Base-by-base conservation (phyloP, 306 rosid species). In the Arachis stenosperma region DNA sequence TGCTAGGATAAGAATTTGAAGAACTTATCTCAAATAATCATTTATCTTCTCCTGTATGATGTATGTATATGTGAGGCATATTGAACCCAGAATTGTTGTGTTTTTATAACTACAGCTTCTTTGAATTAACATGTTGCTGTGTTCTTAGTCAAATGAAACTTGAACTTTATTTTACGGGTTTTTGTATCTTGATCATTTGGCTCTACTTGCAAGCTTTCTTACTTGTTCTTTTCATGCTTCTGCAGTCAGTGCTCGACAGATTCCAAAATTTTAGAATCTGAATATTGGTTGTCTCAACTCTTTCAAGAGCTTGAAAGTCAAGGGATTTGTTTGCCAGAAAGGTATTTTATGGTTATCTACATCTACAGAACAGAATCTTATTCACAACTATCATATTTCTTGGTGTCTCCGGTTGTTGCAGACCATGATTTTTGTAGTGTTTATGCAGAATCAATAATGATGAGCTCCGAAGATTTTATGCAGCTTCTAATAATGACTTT, bases 281-380 rank as follows among this genome's bases (percentile, higher is more conserved):
- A 89, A 79, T 71, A 54, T 9, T 91, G 93, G 97, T 74, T 83
- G 83, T 71, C 77, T 67, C 84, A 83, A 66, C 86, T 92, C 51
- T 37, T 77, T 36, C 67, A 83, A 8, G 97, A 87, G 79, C 88
- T 92, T 57, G 85, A 89, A 79, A 86, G 67, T 76, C 90, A 77
- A 81, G 92, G 92, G 70, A 75, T 89, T 75, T 75, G 55, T 70
- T 80, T 91, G 83, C 95, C 97, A 46, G 91, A 81, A 81, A 91
- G 97, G 97, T 91, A 83, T 71, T 80, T 78, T 42, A 40, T 36
- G 46, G 61, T 70, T 71, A 56, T 53, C 50, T 53, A 48, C 44
- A 52, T 69, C 33, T 58, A 69, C 5, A 40, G 51, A 41, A 43
- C 4, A 65, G 65, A 59, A 43, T 61, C 57, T 48, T 17, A 43